Conservation (phyloP, 495 filamentous ascomycete species). For the Articulospora tetracladia region DNA sequence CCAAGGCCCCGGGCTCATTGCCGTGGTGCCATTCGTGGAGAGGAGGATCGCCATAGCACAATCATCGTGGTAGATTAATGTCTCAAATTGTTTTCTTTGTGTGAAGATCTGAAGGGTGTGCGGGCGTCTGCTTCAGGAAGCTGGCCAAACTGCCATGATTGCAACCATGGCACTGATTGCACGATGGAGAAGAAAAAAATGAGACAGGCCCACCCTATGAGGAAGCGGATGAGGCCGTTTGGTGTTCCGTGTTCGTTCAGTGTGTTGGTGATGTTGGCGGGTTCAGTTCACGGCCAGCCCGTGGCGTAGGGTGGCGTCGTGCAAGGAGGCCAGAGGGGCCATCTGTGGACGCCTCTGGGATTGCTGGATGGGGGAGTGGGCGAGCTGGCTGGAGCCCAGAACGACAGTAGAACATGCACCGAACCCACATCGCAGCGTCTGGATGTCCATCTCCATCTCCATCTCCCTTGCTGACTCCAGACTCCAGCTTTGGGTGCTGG, state of each 20-base stretch:
- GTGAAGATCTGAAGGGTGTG: not conserved
- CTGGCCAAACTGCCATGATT: not conserved
- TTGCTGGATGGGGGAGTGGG: not conserved
- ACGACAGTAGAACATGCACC: slow-evolving; percentile 9
- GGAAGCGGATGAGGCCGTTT: not conserved
- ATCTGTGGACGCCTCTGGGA: too few species aligned
- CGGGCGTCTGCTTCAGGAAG: not conserved
- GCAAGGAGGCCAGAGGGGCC: too few species aligned
- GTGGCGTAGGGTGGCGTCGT: too few species aligned
- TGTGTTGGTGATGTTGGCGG: too few species aligned
- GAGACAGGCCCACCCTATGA: not conserved
- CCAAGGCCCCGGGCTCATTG: not conserved
- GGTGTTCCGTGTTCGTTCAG: too few species aligned
- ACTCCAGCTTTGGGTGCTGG: too few species aligned
- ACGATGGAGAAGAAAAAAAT: not conserved
- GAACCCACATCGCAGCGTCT: not conserved
- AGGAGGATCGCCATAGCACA: not conserved
- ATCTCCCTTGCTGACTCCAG: not conserved
- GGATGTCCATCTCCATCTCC: not conserved
- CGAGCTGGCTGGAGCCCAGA: not conserved
- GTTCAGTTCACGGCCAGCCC: too few species aligned
- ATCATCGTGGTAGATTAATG: slow-evolving; percentile 1
- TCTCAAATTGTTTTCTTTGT: not conserved
- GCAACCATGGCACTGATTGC: not conserved
- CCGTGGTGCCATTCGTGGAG: not conserved